Percentiles rank a stretch among this genome's conserved stretches.
phyloP scores from a whole-genome alignment of 495 filamentous ascomycete genomes.

The Peziza echinospora region DNA sequence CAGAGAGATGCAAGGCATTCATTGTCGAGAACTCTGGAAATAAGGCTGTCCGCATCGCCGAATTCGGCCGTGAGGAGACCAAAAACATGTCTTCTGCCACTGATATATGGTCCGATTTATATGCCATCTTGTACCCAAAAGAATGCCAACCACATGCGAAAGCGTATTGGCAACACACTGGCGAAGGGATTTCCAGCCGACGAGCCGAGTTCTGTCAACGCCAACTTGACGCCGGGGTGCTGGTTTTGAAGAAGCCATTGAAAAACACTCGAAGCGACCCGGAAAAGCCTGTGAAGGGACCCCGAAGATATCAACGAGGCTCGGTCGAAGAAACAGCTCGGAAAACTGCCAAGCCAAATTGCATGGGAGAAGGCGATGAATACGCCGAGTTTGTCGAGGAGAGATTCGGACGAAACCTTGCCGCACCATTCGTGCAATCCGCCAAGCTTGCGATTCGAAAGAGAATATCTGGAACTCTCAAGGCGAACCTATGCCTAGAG shows the following conservation, averaged over 20 bases:
- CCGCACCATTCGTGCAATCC: conserved; percentile 47
- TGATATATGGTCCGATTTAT: conserved; percentile 33
- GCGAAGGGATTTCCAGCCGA: conserved; percentile 84
- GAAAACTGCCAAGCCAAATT: not conserved
- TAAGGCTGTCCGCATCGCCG: conserved; percentile 38
- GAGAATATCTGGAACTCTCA: conserved; percentile 74
- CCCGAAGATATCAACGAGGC: conserved; percentile 44
- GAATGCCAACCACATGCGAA: conserved; percentile 50
- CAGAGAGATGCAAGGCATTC: conserved; percentile 49
- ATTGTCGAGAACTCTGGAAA: conserved; percentile 34
- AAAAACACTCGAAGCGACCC: conserved; percentile 5
- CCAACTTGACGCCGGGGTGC: conserved; percentile 45
- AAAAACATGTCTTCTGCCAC: conserved; percentile 21
- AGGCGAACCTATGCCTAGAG: conserved; percentile 19
- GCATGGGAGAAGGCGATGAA: conserved; percentile 31
- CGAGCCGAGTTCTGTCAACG: conserved; percentile 70
- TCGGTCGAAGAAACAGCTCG: not conserved
- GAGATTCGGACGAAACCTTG: conserved; percentile 80
- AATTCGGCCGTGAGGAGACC: conserved; percentile 37
- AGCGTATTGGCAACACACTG: conserved; percentile 87
- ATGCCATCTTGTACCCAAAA: conserved; percentile 47
- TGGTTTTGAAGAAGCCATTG: conserved; percentile 33
- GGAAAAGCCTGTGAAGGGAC: conserved; percentile 30
- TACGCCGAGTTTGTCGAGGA: conserved; percentile 74
- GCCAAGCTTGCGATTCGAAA: conserved; percentile 70